Evolutionary conservation across 495 filamentous ascomycete genomes (phyloP), one percentile per base, ranked within the genome.

Genomic region (Letharia lupina): DNA sequence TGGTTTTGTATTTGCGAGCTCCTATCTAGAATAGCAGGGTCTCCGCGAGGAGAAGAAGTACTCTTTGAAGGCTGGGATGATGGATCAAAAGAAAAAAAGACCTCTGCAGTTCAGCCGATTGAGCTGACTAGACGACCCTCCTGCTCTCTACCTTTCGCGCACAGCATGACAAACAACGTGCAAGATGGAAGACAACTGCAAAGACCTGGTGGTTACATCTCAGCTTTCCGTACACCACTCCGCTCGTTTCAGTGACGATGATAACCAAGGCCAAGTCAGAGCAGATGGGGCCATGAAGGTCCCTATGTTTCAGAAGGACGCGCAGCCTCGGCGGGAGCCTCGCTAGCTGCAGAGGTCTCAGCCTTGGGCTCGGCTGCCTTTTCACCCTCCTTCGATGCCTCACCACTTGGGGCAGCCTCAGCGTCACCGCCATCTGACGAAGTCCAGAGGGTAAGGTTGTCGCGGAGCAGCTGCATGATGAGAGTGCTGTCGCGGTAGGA

Each of bases 401-500:
- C 78, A 28, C 73, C 71, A 44, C 68, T 63, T 35, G 73, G 60
- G 62, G 83, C 79, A 70, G 79, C 80, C 73, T 98, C 94, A 65
- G 84, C 81, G 76, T 98, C 94, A 68, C 84, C 86, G 72, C 86
- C 90, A 73, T 98, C 94, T 59, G 93, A 96, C 64, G 94, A 98
- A 72, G 94, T 99, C 94, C 94, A 99, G 75, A 99, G 89, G 70
- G 94, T 99, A 68, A 99, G 84, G 84, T 99, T 99, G 79, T 99
- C 94, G 76, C 93, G 92, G 77, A 99, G 90, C 59, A 99, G 84
- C 86, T 99, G 94, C 94, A 99, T 99, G 83, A 99, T 99, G 72
- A 99, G 88, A 59, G 94, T 99, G 87, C 93, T 97, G 81, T 98
- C 94, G 73, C 95, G 93, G 87, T 98, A 98, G 71, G 92, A 96